A percentile compares a stretch with the other conserved stretches of the same genome.
phyloP scores from a whole-genome alignment of 805 yeast species.

The Ogataea angusta region DNA sequence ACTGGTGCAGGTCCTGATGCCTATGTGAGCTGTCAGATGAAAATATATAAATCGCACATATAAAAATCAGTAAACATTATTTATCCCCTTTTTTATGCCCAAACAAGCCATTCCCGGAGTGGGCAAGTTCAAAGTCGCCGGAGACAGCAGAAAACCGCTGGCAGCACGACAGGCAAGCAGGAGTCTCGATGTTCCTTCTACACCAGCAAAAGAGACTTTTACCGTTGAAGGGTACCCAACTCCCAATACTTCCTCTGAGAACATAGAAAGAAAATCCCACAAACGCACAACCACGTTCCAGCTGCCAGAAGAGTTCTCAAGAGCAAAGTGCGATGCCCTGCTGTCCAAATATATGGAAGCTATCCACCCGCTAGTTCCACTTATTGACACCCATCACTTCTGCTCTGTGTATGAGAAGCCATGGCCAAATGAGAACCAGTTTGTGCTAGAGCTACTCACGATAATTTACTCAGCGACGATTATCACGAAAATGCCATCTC shows the following conservation, averaged over 20 bases:
- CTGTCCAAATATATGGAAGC: not conserved
- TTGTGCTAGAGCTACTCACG: conserved; percentile 1
- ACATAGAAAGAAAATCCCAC: not conserved
- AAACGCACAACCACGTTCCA: not conserved
- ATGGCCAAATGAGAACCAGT: not conserved
- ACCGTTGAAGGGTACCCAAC: conserved; percentile 1
- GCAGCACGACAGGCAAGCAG: not conserved
- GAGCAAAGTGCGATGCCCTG: not conserved
- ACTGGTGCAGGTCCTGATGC: not conserved
- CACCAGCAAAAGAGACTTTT: not conserved
- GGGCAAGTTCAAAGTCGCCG: conserved; percentile 5
- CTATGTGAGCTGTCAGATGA: not conserved
- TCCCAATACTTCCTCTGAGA: conserved; percentile 5
- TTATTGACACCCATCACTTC: not conserved
- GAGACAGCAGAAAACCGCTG: too few species aligned
- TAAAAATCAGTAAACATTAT: not conserved
- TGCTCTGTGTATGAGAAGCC: not conserved
- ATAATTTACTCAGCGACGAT: not conserved
- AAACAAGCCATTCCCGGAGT: conserved; percentile 8
- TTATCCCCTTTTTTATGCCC: conserved; percentile 26
- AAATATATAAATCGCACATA: not conserved
- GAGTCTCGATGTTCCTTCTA: too few species aligned
- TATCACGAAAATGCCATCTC: conserved; percentile 1
- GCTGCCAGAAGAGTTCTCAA: not conserved
- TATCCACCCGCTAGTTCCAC: conserved; percentile 1